Percentiles rank a stretch among this genome's conserved stretches.
These are phyloP conservation scores for Aureobasidium sp. DNA, from an alignment of 2,329 filamentous ascomycete species.

Conservation along the genomic window DNA sequence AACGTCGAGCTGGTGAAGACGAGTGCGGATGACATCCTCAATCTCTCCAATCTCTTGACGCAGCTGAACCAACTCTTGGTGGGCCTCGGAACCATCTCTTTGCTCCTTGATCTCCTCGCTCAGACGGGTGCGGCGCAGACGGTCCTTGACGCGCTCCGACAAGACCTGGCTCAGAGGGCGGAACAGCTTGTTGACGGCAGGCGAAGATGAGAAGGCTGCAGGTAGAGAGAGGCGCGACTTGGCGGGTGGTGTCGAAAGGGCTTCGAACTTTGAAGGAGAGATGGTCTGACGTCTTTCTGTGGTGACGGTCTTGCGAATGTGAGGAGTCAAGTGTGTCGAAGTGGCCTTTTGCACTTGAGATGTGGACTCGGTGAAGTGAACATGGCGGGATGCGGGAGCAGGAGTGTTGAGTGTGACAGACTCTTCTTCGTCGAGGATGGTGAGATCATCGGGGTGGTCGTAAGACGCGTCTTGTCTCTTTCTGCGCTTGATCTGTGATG, in stretches of 20 bases:
- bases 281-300: slow-evolving; percentile 22
- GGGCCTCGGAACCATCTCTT: slow-evolving; percentile 21
- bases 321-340: slow-evolving; percentile 25
- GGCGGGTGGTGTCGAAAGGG: slow-evolving; percentile 16
- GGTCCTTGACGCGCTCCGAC: slow-evolving; percentile 25
- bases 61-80: slow-evolving; percentile 27
- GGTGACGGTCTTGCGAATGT: slow-evolving; percentile 23
- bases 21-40: slow-evolving; percentile 23
- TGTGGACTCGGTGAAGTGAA: slow-evolving; percentile 21
- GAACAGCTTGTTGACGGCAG: slow-evolving; percentile 18
- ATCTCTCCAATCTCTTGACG: slow-evolving; percentile 28
- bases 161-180: slow-evolving; percentile 24
- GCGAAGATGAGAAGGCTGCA: slow-evolving; percentile 17
- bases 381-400: slow-evolving; percentile 17
- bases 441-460: slow-evolving; percentile 6
- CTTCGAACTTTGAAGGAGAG: slow-evolving; percentile 17
- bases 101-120: slow-evolving; percentile 32
- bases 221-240: slow-evolving; percentile 25
- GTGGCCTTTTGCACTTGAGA: slow-evolving; percentile 18
- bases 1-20: slow-evolving; percentile 29
- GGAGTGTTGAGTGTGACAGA: slow-evolving; percentile 10
- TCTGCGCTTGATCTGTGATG: slow-evolving; percentile 13
- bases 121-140: slow-evolving; percentile 32
- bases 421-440: slow-evolving; percentile 3
- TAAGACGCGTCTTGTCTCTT: slow-evolving; percentile 12